Base-by-base conservation (phyloP, 2,329 filamentous ascomycete genomes). In the Trichoderma hamatum region DNA sequence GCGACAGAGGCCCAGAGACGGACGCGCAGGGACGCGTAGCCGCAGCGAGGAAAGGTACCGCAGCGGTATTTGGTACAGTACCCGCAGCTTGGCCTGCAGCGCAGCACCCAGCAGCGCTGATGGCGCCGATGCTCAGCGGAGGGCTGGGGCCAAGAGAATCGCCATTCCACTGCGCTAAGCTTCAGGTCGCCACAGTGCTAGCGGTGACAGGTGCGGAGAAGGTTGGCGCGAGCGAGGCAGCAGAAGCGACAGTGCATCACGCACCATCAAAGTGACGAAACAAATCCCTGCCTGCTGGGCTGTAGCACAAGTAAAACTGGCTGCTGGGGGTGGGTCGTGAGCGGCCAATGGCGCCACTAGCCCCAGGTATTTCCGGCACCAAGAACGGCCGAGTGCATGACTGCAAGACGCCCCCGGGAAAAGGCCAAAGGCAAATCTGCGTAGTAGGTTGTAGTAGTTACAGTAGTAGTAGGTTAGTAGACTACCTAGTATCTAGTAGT, bases 1-100 rank as follows among this genome's bases (percentile, higher is more conserved):
- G 39, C 39, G 36, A n/a, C n/a, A 10, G 39, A 43, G 39, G 39
- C 39, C 39, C 19, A 3, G 16, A n/a, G 32, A 58, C n/a, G 30
- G 9, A 24, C 55, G 55, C 21, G 55, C 30, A 55, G 62, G 34
- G 39, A 49, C 36, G 36, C 52, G 28, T 36, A 56, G 43, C 59
- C 10, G 16, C 39, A 49, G 10, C 16, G 34, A 43, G 34, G 19
- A 10, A 1, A 67, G 63, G 63, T 67, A 67, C 63, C 54, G 39
- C 39, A 14, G 11, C n/a, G 39, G 63, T 67, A 67, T n/a, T 59
- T 30, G 63, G 54, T 67, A 67, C 63, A 10, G 52, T 67, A 67
- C 63, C 63, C 63, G 63, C 54, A 59, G 32, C 54, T 58, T 58
- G 54, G 56, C n/a, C 54, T 67, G 63, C 39, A 60, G 63, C 58